Base-by-base conservation (phyloP, 129 eudicot species). In the Tanacetum coccineum region DNA sequence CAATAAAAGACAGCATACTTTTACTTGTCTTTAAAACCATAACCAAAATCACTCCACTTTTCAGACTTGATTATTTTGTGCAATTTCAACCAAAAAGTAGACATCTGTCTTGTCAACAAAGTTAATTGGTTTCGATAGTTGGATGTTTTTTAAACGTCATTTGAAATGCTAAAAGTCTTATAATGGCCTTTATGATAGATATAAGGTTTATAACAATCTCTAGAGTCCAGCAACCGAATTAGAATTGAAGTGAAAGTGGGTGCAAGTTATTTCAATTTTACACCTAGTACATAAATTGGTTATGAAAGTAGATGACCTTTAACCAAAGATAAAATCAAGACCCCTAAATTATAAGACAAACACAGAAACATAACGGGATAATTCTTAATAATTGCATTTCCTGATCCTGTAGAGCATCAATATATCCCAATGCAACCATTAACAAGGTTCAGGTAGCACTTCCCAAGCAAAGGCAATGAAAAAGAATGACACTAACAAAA, bases 261-360 rank as follows among this genome's bases (percentile, higher is more conserved):
- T 26, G 58, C 58, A 3, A 26, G n/a, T 9, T 65, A 65, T 26
- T 65, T 4, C 44, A 65, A 46, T 47, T 47, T 21, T 11, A 20
- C 13, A 18, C 54, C 4, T 19, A 36, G 62, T 36, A 32, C 55
- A 30, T 67, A 36, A 68, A 40, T 67, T 67, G 49, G 19, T 51
- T 10, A 53, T 19, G 44, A 54, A 54, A 53, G 40, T 30, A 19
- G 40, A 13, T 39, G 73, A 19, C 51, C 73, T 68, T 68, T 36
- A 36, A 8, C 9, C 72, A 36, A 30, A 36, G 32, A 52, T 53
- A 51, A 68, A 36, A 39, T 3, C 19, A 19, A 36, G n/a, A 68
- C 49, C 55, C 40, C 44, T n/a, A 26, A 26, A 26, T 49, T 15
- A n/a, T 10, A n/a, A 48, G 70, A 68, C n/a, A 22, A 57, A 40